Conservation (phyloP, 2,329 filamentous ascomycete species). For the Trichoderma afroharzianum region DNA sequence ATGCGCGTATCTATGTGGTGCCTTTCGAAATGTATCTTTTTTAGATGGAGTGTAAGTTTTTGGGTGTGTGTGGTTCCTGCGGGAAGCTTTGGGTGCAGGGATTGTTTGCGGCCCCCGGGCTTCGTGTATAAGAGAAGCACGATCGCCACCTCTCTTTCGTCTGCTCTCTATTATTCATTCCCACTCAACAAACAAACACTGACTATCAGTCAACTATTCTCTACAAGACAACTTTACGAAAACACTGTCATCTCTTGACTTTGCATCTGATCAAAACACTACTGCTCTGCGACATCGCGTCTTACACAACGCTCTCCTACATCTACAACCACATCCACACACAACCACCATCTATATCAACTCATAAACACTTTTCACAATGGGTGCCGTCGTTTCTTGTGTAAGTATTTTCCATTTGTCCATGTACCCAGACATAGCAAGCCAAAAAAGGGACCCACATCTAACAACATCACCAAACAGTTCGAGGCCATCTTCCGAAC, state of each 20-base stretch:
- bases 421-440: not conserved
- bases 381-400: constrained; percentile 82
- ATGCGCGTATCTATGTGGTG: not conserved
- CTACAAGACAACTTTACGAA: not conserved
- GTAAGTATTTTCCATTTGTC: constrained; percentile 51
- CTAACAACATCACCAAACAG: constrained; percentile 36
- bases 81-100: not conserved
- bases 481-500: constrained; percentile 57
- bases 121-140: constrained; percentile 11
- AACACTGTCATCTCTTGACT: not conserved
- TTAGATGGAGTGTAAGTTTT: not conserved
- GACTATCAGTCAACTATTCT: not conserved
- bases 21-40: not conserved
- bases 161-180: not conserved
- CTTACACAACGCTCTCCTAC: not conserved
- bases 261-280: not conserved
- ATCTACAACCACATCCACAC: not conserved
- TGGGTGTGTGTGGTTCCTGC: not conserved
- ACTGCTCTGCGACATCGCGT: not conserved
- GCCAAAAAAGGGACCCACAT: not conserved
- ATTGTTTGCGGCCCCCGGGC: not conserved
- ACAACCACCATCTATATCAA: not conserved
- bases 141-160: not conserved
- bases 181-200: not conserved
- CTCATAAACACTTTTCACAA: constrained; percentile 35